These are phyloP conservation scores for Fusarium euwallaceae DNA, from an alignment of 2,329 filamentous ascomycete genomes.

Conservation along the genomic window DNA sequence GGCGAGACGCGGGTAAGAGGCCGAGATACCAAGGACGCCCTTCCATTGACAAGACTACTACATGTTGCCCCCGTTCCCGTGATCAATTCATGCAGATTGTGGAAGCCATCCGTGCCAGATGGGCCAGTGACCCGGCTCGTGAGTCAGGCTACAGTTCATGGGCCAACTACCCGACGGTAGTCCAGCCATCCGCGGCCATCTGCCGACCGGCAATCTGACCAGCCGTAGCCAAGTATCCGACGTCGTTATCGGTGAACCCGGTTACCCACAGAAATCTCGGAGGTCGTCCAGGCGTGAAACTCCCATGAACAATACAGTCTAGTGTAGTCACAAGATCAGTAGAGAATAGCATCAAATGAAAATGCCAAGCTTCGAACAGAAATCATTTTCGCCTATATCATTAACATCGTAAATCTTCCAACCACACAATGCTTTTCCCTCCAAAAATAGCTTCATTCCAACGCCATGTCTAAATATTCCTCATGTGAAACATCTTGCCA, in stretches of 20 bases:
- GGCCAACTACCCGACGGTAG: neutral
- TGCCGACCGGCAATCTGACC: neutral
- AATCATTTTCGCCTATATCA: neutral
- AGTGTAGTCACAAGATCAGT: neutral
- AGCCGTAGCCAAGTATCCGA: neutral
- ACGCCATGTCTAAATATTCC: neutral
- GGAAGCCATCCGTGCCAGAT: neutral
- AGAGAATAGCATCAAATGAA: neutral
- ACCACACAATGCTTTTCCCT: neutral
- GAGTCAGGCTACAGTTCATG: neutral
- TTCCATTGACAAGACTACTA: neutral
- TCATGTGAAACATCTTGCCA: constrained; percentile 46
- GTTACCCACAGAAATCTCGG: neutral
- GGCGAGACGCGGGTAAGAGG: neutral
- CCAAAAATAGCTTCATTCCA: neutral
- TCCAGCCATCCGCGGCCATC: neutral
- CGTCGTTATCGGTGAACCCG: neutral
- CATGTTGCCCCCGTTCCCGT: neutral
- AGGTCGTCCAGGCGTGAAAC: neutral
- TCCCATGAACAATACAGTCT: neutral
- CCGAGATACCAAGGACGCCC: neutral
- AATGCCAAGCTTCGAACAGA: neutral
- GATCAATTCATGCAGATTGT: neutral
- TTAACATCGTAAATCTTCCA: neutral
- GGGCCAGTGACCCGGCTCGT: neutral